Evolutionary conservation across 179 eudicot genomes (phyloP), one percentile per base, ranked within the genome.

Genomic region (Heliamphora pulchella): DNA sequence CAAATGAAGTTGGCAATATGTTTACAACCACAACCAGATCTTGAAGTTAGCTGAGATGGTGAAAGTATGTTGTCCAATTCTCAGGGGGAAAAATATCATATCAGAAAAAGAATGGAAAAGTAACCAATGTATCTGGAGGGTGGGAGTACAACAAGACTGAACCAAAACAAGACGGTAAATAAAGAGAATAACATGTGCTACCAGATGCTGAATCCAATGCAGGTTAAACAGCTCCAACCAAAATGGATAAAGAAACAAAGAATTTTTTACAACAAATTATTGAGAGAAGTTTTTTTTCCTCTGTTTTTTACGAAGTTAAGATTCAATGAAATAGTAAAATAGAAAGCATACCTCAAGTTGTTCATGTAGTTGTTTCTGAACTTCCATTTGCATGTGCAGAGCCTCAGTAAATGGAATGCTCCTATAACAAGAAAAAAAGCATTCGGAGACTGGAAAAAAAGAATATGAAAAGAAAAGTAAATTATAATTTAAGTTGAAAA

Each of bases 311-410:
- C 51, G 0, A 10, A 67, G 2, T 3, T 8, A 68, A 20, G 17
- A 68, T 68, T 43, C 51, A 68, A 14, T 43, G 4, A 68, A 13
- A 18, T 68, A 59, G 31, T 15, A 8, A 78, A 50, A 62, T 77
- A 53, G 31, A 46, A 62, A 43, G 62, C 50, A 20, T 55, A 88
- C 91, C 91, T 88, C 91, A 68, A 88, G 91, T 78, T 88, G 91
- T 74, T 88, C 91, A 59, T 88, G 91, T 78, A 88, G 84, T 82
- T 88, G 89, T 73, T 86, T 88, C 80, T 88, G 91, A 79, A 88
- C 91, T 79, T 88, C 91, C 66, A 88, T 86, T 80, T 88, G 91
- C 85, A 88, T 82, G 2, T 86, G 79, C 14, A 88, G 83, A 75
- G 91, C 91, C 82, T 86, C 91, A 1, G 81, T 79, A 51, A 72